phyloP scores from a whole-genome alignment of 805 yeast genomes.

The Hagleromyces aurorensis region DNA sequence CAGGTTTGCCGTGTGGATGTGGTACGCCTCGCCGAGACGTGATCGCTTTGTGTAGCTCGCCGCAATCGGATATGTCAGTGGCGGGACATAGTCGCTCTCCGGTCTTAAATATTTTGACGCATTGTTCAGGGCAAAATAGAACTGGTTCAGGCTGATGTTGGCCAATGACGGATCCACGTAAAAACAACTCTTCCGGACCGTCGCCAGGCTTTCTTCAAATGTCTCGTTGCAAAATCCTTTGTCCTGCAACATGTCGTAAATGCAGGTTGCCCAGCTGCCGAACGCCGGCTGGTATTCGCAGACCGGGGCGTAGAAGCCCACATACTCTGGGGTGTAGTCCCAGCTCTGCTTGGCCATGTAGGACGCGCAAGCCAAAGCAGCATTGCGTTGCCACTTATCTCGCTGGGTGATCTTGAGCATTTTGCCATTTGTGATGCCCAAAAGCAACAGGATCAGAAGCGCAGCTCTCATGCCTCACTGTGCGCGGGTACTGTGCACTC shows the following conservation, averaged over 20 bases:
- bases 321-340: slow-evolving; percentile 7
- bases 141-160: slow-evolving; percentile 9
- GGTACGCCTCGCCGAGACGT: slow-evolving; percentile 12
- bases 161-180: slow-evolving; percentile 3
- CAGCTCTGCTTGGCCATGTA: slow-evolving; percentile 13
- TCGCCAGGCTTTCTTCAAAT: slow-evolving; percentile 12
- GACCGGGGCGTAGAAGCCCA: slow-evolving; percentile 12
- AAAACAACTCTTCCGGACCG: slow-evolving; percentile 8
- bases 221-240: slow-evolving; percentile 2
- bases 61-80: slow-evolving; percentile 10
- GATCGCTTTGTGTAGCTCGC: slow-evolving; percentile 6
- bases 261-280: slow-evolving; percentile 19
- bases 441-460: not conserved
- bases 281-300: slow-evolving; percentile 21
- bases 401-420: slow-evolving; percentile 2
- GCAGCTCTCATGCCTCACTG: not conserved
- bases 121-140: slow-evolving; percentile 11
- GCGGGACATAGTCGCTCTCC: not conserved
- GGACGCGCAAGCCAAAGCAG: slow-evolving; percentile 18
- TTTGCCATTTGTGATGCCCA: not conserved
- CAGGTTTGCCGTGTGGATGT: slow-evolving; percentile 12
- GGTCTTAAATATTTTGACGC: slow-evolving; percentile 8
- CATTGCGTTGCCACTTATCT: slow-evolving; percentile 14
- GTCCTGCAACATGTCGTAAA: slow-evolving; percentile 12
- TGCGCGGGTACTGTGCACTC: too few species aligned